Conservation (phyloP, 1,139 yeast species). For the Candida sanyaensis region DNA sequence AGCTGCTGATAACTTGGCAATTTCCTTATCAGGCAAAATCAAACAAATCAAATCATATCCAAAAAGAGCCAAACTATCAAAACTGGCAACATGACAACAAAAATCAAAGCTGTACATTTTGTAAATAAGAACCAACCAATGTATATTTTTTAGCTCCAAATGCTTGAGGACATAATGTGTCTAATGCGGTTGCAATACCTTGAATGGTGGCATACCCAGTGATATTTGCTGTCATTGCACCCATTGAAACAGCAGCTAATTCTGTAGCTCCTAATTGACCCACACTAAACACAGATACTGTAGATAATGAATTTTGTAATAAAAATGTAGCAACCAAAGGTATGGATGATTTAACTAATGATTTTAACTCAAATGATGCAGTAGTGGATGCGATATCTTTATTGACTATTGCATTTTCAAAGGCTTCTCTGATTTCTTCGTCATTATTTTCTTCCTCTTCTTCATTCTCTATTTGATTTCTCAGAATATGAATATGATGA, state of each 20-base stretch:
- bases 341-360: conserved; percentile 44
- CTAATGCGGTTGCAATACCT: conserved; percentile 60
- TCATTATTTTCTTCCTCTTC: conserved; percentile 26
- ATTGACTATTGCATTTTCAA: conserved; percentile 37
- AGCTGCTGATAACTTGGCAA: conserved; percentile 54
- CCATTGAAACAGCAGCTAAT: conserved; percentile 61
- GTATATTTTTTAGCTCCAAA: conserved; percentile 57
- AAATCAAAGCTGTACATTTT: conserved; percentile 55
- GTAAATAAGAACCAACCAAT: conserved; percentile 54
- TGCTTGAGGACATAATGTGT: conserved; percentile 61
- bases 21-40: conserved; percentile 45
- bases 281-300: conserved; percentile 59
- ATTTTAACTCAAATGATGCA: conserved; percentile 36
- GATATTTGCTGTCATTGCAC: conserved; percentile 63
- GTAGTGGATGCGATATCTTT: conserved; percentile 30
- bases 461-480: too few species aligned
- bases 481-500: conserved; percentile 22
- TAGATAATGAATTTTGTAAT: conserved; percentile 55
- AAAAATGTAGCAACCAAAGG: conserved; percentile 57
- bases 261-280: conserved; percentile 62
- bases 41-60: conserved; percentile 40
- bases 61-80: conserved; percentile 51
- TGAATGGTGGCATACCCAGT: conserved; percentile 61
- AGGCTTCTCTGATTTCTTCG: conserved; percentile 29
- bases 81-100: conserved; percentile 51